Evolutionary conservation across 768 basidiomycete species (phyloP), one percentile per base, ranked within the genome.

Genomic region (Tulasnella sp.): DNA sequence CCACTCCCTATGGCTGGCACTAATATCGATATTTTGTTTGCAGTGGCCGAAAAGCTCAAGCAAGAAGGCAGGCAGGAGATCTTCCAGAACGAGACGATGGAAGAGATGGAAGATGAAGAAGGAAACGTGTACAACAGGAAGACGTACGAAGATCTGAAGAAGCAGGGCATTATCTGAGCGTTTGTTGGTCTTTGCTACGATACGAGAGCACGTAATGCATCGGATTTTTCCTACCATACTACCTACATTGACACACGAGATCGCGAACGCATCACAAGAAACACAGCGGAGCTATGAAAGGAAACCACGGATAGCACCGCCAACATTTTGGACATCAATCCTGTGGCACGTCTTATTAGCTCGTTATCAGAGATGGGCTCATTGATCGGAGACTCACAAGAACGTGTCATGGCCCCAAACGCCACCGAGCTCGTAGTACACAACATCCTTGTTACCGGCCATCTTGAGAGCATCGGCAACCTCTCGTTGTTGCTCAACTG

Each of bases 401-500:
- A 98, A 98, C 29, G 96, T 98, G 83, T 99, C 97, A 81, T 99
- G 97, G 1, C 97, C 97, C 96, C 96, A 99, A n/a, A 99, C 96
- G 11, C 97, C 96, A 36, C 97, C 97, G 1, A 99, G 87, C 83
- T 99, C 97, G 82, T 97, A 99, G 83, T 98, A 99, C 77, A 93
- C 92, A 36, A 99, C 97, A 76, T 87, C 85, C 19, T 89, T 83
- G 82, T 98, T 99, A 0, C 97, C 97, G 0, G 91, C 90, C 88
- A 94, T 88, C 77, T 94, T 88, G 78, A 99, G 84, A 31, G 96
- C 97, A 82, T 97, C 95, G 6, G 91, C 95, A 9, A 97, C 85
- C 84, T 99, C 97, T 49, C 97, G 86, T 82, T 99, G 97, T 83
- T 99, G 97, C 80, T 99, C 97, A 11, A 97, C 93, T 0, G 97